Evolutionary conservation across 306 rosid genomes (phyloP).

Genomic region (Prosopis cineraria): DNA sequence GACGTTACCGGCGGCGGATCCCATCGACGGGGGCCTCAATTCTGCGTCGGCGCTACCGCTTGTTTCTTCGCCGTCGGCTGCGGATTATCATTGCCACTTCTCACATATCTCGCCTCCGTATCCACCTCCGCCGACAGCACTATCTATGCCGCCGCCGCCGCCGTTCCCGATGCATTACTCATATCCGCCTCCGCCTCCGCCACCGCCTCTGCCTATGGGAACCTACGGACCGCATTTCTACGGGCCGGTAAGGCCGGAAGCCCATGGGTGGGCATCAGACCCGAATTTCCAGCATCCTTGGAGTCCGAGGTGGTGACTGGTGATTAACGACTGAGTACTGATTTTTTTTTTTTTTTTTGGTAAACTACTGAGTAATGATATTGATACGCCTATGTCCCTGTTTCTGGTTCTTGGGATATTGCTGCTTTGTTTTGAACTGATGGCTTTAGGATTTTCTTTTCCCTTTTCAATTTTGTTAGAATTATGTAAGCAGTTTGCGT

Average conservation of each 20-base stretch:
- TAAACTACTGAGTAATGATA: not conserved
- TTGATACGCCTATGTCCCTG: not conserved
- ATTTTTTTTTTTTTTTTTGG: too few species aligned
- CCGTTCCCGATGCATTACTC: slow-evolving; percentile 9
- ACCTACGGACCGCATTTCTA: not conserved
- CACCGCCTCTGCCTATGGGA: not conserved
- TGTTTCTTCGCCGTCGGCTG: slow-evolving; percentile 8
- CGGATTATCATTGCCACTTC: slow-evolving; percentile 1
- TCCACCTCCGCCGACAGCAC: not conserved
- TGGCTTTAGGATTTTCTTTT: not conserved
- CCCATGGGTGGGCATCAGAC: slow-evolving; percentile 23
- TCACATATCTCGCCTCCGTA: not conserved
- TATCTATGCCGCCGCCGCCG: not conserved
- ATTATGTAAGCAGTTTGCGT: not conserved
- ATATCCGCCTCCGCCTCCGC: slow-evolving; percentile 33
- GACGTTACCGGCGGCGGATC: slow-evolving; percentile 17
- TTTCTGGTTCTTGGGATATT: not conserved
- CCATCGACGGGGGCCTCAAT: not conserved
- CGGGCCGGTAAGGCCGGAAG: slow-evolving; percentile 27
- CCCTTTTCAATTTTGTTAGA: not conserved
- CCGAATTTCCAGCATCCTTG: slow-evolving; percentile 16
- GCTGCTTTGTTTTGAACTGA: not conserved
- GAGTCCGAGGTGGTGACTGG: slow-evolving; percentile 41
- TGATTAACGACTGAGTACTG: not conserved
- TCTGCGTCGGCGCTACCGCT: not conserved